These are phyloP conservation scores for Fusarium luffae DNA, from an alignment of 2,329 filamentous ascomycete species.

Conservation along the genomic window DNA sequence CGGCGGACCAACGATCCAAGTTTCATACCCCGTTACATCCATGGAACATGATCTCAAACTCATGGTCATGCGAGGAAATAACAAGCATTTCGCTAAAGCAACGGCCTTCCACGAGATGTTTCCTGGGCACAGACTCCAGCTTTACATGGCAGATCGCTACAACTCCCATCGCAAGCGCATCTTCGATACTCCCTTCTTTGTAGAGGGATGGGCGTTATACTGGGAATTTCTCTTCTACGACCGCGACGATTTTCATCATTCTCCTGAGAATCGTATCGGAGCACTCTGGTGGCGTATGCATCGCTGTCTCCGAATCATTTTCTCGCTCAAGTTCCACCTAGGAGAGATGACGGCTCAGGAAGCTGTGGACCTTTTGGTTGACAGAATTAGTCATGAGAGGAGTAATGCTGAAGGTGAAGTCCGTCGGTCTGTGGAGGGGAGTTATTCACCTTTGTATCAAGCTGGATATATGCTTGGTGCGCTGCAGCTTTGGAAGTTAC, in stretches of 20 bases:
- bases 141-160: constrained; percentile 34
- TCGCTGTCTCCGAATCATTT: constrained; percentile 22
- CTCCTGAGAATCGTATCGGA: constrained; percentile 26
- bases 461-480: constrained; percentile 34
- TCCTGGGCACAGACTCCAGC: constrained; percentile 21
- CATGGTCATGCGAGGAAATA: constrained; percentile 36
- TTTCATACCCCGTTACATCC: constrained; percentile 19
- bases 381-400: constrained; percentile 21
- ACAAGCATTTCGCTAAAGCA: constrained; percentile 24
- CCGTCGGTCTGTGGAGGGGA: constrained; percentile 27
- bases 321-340: constrained; percentile 26
- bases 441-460: constrained; percentile 29
- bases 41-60: constrained; percentile 35
- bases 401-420: constrained; percentile 34
- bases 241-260: constrained; percentile 27
- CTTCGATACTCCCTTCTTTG: constrained; percentile 29
- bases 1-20: constrained; percentile 21
- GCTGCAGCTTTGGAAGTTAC: constrained; percentile 26
- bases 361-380: constrained; percentile 20
- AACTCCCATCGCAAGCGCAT: constrained; percentile 31
- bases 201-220: constrained; percentile 34
- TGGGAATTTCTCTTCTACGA: constrained; percentile 36
- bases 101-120: constrained; percentile 36
- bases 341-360: constrained; percentile 35
- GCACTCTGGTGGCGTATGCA: constrained; percentile 38